phyloP scores from a whole-genome alignment of 2,329 filamentous ascomycete genomes.

The Helminthosporium solani region DNA sequence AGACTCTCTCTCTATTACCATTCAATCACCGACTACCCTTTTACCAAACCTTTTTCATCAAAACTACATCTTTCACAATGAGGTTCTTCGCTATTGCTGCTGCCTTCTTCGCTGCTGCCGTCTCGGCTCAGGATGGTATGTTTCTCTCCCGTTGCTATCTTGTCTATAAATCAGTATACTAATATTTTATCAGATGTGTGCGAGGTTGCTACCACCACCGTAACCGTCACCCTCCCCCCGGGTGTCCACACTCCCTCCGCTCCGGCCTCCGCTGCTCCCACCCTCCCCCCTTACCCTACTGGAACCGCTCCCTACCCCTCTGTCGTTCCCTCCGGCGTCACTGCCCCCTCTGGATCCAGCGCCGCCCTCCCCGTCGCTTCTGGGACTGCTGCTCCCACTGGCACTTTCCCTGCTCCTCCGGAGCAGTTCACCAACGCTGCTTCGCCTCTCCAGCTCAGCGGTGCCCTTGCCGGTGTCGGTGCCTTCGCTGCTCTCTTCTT shows the following conservation, averaged over 20 bases:
- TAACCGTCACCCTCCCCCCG: conserved; percentile 19
- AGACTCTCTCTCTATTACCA: conserved; percentile 14
- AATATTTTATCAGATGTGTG: conserved; percentile 23
- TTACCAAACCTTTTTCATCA: conserved; percentile 10
- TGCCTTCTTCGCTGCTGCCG: conserved; percentile 23
- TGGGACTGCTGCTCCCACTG: conserved; percentile 27
- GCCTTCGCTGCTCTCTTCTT: conserved; percentile 39
- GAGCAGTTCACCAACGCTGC: conserved; percentile 38
- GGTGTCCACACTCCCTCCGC: conserved; percentile 25
- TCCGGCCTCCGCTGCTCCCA: conserved; percentile 11
- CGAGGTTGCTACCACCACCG: conserved; percentile 31
- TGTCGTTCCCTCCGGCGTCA: conserved; percentile 1
- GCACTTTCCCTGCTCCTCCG: conserved; percentile 20
- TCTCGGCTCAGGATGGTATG: conserved; percentile 27
- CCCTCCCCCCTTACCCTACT: conserved; percentile 18
- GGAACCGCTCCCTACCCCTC: conserved; percentile 31
- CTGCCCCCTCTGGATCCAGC: conserved; percentile 8
- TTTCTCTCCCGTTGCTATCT: no score
- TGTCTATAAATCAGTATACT: neutral
- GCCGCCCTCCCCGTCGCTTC: conserved; percentile 20
- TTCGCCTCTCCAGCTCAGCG: conserved; percentile 28
- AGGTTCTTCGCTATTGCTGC: conserved; percentile 34
- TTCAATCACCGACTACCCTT: conserved; percentile 9
- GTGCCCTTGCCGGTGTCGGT: conserved; percentile 37
- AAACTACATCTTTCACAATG: conserved; percentile 22